A percentile compares a stretch with the other conserved stretches of the same genome.
These are phyloP conservation scores for Xylaria telfairii DNA, from an alignment of 495 filamentous ascomycete species.

Conservation along the genomic window DNA sequence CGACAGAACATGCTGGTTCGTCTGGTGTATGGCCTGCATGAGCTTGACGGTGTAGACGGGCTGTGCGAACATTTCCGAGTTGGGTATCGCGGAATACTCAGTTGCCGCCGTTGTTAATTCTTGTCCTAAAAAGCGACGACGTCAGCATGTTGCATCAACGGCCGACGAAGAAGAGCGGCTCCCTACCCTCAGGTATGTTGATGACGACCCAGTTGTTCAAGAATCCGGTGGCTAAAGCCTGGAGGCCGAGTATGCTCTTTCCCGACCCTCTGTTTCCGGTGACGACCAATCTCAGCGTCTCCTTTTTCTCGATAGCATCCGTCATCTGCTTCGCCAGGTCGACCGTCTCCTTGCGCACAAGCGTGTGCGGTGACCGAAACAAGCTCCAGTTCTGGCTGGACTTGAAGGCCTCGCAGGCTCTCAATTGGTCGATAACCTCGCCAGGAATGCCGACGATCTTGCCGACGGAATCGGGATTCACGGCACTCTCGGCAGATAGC, in stretches of 20 bases:
- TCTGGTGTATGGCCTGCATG: conserved; percentile 69
- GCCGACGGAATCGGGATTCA: conserved; percentile 61
- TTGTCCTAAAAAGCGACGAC: conserved; percentile 61
- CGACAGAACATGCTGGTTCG: conserved; percentile 72
- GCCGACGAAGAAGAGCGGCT: not conserved
- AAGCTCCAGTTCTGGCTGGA: conserved; percentile 85
- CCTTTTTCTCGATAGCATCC: conserved; percentile 57
- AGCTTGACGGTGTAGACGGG: conserved; percentile 74
- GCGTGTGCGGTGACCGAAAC: conserved; percentile 77
- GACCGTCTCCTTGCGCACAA: conserved; percentile 77
- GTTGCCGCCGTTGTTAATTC: conserved; percentile 81
- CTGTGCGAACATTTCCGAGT: conserved; percentile 72
- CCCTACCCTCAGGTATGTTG: conserved; percentile 85
- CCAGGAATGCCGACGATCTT: conserved; percentile 72
- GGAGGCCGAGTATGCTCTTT: conserved; percentile 84
- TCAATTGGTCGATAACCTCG: conserved; percentile 76
- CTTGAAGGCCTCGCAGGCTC: conserved; percentile 87
- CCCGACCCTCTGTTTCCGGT: conserved; percentile 75
- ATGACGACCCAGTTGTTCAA: conserved; percentile 88
- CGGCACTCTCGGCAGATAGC: conserved; percentile 61
- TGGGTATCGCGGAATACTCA: conserved; percentile 73
- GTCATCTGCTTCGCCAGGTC: conserved; percentile 69
- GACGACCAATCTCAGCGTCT: conserved; percentile 70
- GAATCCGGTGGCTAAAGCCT: conserved; percentile 83
- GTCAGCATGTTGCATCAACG: conserved; percentile 17